Conservation (phyloP, 768 basidiomycete genomes). For the Termitomyces sp. region DNA sequence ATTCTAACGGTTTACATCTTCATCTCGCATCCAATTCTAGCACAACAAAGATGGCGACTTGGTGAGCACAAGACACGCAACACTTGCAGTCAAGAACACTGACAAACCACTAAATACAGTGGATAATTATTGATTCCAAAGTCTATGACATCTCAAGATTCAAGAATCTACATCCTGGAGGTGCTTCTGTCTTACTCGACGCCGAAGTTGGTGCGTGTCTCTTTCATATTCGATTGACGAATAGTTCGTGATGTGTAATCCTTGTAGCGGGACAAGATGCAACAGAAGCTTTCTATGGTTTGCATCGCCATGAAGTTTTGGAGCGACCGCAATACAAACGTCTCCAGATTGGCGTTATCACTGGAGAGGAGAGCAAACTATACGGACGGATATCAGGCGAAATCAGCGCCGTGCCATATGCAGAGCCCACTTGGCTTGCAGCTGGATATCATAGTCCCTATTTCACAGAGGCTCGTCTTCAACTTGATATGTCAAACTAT, state of each 20-base stretch:
- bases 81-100: not conserved
- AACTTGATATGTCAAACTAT: not conserved
- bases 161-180: conserved; percentile 53
- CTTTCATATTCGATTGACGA: not conserved
- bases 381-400: conserved; percentile 44
- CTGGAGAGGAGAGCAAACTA: conserved; percentile 54
- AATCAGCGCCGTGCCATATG: conserved; percentile 70
- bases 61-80: conserved; percentile 28
- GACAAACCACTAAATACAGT: conserved; percentile 34
- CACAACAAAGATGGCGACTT: conserved; percentile 80
- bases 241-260: not conserved
- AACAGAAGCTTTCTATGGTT: conserved; percentile 74
- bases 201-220: conserved; percentile 59
- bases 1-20: not conserved
- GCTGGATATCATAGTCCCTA: conserved; percentile 69
- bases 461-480: conserved; percentile 56
- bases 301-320: conserved; percentile 73
- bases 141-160: conserved; percentile 83
- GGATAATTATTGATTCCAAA: conserved; percentile 81
- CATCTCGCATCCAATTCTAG: conserved; percentile 29
- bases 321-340: conserved; percentile 61
- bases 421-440: conserved; percentile 74
- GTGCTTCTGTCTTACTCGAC: conserved; percentile 67
- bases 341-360: conserved; percentile 60
- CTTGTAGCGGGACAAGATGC: conserved; percentile 67